Conservation (phyloP, 1,139 yeast species). For the Pichia sp. region DNA sequence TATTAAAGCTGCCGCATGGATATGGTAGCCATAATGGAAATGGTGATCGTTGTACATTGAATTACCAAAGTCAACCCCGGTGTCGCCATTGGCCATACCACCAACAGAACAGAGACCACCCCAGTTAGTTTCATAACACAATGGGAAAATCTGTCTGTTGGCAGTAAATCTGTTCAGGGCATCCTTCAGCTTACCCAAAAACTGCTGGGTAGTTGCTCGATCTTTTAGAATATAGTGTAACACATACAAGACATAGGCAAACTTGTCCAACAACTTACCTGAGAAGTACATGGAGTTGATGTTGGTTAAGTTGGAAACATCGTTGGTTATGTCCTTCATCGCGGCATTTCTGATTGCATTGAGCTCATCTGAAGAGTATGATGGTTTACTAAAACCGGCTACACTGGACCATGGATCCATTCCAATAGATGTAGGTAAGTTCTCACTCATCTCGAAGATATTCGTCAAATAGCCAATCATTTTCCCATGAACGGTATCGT, state of each 20-base stretch:
- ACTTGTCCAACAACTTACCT: constrained; percentile 69
- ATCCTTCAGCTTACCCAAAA: constrained; percentile 37
- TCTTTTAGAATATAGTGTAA: constrained; percentile 50
- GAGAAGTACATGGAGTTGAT: constrained; percentile 55
- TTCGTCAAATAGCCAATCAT: constrained; percentile 56
- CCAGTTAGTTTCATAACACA: constrained; percentile 62
- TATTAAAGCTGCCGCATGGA: constrained; percentile 62
- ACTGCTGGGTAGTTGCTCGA: constrained; percentile 34
- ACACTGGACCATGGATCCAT: constrained; percentile 54
- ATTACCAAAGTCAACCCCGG: constrained; percentile 60
- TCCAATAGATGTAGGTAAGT: constrained; percentile 40
- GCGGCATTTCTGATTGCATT: constrained; percentile 39
- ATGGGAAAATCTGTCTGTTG: constrained; percentile 47
- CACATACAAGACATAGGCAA: constrained; percentile 62
- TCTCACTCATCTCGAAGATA: constrained; percentile 42
- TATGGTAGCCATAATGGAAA: constrained; percentile 71
- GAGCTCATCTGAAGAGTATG: constrained; percentile 47
- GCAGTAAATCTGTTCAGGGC: constrained; percentile 36
- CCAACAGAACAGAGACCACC: constrained; percentile 65
- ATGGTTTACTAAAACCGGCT: constrained; percentile 18
- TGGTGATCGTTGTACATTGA: constrained; percentile 73
- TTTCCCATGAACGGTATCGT: constrained; percentile 59
- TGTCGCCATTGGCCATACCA: constrained; percentile 38
- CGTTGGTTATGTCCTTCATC: constrained; percentile 54
- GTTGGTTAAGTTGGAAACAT: constrained; percentile 41